Evolutionary conservation across 345 rosid genomes (phyloP), one percentile per base, ranked within the genome.

Genomic region (Passiflora organensis): DNA sequence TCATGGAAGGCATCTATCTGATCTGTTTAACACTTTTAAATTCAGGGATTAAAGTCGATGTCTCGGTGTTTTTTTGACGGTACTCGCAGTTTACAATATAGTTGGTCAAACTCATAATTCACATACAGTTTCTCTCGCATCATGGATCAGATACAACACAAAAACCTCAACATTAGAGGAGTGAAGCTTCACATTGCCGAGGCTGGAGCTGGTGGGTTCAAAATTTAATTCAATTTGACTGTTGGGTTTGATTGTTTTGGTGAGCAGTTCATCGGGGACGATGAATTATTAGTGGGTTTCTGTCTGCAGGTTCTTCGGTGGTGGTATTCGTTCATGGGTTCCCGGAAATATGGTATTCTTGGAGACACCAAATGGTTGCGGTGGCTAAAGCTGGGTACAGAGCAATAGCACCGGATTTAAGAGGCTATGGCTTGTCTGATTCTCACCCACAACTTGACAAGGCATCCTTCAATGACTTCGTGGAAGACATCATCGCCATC

Each of bases 181-280:
- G 61, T 64, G 62, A 64, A 64, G 59, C 66, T 70, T 44, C 74
- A 70, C 28, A 51, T 59, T 21, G 63, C 69, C 23, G 74, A 70
- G 53, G 59, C 23, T 37, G 70, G 74, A 64, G 32, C 54, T n/a
- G 70, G 70, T 64, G 20, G 34, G 34, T 28, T n/a, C n/a, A n/a
- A n/a, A n/a, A n/a, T n/a, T n/a, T n/a, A 18, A 1, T n/a, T 46
- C 14, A 0, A 37, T 21, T 28, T 46, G 24, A 1, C 28, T 19
- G 2, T 9, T 32, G 13, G 14, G 16, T 39, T 47, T 23, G 11
- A 17, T 17, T 24, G 11, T 48, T 67, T 42, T 13, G 16, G 5
- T 17, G 19, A 16, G 2, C 21, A 46, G 11, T 46, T 12, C 11
- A 16, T 17, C 20, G 20, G 22, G 11, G 5, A 13, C 4, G 10